phyloP scores from a whole-genome alignment of 768 basidiomycete genomes.

The Leucocoprinus sp. region DNA sequence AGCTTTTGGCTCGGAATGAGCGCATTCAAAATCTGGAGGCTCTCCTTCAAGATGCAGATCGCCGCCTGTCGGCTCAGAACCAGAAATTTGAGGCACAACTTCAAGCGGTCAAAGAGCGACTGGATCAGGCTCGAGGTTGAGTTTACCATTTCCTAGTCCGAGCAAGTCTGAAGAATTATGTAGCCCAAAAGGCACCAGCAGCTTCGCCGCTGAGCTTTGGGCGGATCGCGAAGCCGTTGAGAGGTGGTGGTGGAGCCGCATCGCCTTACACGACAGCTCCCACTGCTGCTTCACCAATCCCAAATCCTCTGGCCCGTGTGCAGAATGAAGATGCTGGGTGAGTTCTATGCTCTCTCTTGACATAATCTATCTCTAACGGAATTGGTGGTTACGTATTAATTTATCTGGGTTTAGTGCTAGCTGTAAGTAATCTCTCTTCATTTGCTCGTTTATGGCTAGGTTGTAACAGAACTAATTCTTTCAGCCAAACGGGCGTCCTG shows the following conservation, averaged over 20 bases:
- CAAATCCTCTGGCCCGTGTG: slow-evolving; percentile 60
- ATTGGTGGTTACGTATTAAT: neutral
- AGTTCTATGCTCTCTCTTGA: slow-evolving; percentile 24
- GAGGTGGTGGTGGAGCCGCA: slow-evolving; percentile 79
- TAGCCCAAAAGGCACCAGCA: slow-evolving; percentile 74
- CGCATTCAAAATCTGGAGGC: slow-evolving; percentile 96
- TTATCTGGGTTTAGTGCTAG: slow-evolving; percentile 14
- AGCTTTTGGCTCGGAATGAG: slow-evolving; percentile 92
- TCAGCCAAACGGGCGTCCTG: slow-evolving; percentile 86
- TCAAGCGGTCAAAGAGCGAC: slow-evolving; percentile 82
- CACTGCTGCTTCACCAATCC: slow-evolving; percentile 36
- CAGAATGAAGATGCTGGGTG: slow-evolving; percentile 77
- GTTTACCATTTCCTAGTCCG: slow-evolving; percentile 1
- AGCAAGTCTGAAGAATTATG: slow-evolving; percentile 8
- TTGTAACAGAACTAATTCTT: slow-evolving; percentile 14
- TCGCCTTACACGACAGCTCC: slow-evolving; percentile 27
- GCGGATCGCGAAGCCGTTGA: slow-evolving; percentile 92
- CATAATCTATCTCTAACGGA: slow-evolving; percentile 12
- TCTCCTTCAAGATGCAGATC: slow-evolving; percentile 88
- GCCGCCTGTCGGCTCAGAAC: slow-evolving; percentile 85
- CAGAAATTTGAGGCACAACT: slow-evolving; percentile 93
- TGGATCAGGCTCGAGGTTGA: slow-evolving; percentile 89
- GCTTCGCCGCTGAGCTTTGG: slow-evolving; percentile 76
- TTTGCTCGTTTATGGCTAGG: slow-evolving; percentile 15
- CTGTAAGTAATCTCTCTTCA: slow-evolving; percentile 20